phyloP scores from a whole-genome alignment of 2,329 filamentous ascomycete species.

The Metarhizium sp. region DNA sequence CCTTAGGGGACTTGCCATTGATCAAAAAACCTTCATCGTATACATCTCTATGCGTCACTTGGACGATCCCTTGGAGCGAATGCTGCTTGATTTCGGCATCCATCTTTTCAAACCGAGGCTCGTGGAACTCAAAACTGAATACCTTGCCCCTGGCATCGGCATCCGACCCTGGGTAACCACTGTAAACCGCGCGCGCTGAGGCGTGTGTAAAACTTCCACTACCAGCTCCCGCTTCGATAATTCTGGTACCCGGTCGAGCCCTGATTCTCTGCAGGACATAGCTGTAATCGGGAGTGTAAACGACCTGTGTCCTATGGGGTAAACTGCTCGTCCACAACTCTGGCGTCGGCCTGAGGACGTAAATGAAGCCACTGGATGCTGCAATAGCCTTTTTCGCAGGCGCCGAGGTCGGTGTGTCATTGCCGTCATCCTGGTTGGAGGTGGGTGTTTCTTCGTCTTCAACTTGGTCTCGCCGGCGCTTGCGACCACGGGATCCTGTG shows the following conservation, averaged over 20 bases:
- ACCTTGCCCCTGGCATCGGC: conserved; percentile 53
- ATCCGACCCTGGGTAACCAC: conserved; percentile 48
- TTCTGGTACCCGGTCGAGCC: conserved; percentile 58
- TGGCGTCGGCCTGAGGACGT: conserved; percentile 69
- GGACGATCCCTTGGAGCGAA: conserved; percentile 54
- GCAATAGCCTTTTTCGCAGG: conserved; percentile 39
- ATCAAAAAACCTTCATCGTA: conserved; percentile 66
- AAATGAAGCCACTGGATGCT: conserved; percentile 62
- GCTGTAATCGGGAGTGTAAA: conserved; percentile 81
- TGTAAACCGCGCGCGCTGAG: conserved; percentile 65
- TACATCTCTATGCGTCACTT: conserved; percentile 70
- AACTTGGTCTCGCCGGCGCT: conserved; percentile 41
- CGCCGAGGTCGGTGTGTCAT: conserved; percentile 19
- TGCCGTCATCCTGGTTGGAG: conserved; percentile 24
- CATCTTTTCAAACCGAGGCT: conserved; percentile 61
- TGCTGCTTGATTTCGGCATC: conserved; percentile 61
- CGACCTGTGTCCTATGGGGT: conserved; percentile 76
- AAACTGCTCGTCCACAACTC: conserved; percentile 75
- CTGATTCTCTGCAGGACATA: conserved; percentile 71
- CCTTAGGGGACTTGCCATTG: conserved; percentile 48
- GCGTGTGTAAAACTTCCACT: conserved; percentile 82
- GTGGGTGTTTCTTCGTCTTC: conserved; percentile 33
- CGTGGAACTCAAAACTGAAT: conserved; percentile 77
- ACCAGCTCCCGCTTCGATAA: conserved; percentile 75
- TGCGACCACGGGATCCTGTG: conserved; percentile 77